Evolutionary conservation across 164 flowering plant species (phyloP).

Genomic region (Magnolia changhungtana): DNA sequence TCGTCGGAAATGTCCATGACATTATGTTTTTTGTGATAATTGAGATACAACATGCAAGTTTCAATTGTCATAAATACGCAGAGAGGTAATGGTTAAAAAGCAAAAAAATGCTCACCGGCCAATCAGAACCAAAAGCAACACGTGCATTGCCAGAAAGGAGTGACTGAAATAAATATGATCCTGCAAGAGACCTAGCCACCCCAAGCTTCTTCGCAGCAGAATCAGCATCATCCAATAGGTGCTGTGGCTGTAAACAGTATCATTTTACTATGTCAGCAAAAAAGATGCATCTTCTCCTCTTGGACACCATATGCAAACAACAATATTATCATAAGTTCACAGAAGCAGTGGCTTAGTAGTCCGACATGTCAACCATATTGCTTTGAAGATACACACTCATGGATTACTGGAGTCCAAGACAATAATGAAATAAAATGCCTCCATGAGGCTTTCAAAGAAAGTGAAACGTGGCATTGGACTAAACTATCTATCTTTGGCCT

Average conservation of each 20-base stretch:
- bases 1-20: background rate
- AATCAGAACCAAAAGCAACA: slow-evolving; percentile 93
- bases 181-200: slow-evolving; percentile 56
- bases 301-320: background rate
- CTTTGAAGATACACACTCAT: background rate
- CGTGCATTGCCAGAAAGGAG: slow-evolving; percentile 53
- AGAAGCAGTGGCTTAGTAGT: background rate
- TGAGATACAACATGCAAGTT: background rate
- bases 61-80: background rate
- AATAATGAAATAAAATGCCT: no score
- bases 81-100: background rate
- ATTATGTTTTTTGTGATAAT: background rate
- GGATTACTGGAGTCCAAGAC: no score
- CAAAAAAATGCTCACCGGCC: slow-evolving; percentile 66
- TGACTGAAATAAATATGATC: slow-evolving; percentile 70
- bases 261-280: slow-evolving; percentile 5
- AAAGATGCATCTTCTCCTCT: background rate
- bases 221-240: slow-evolving; percentile 81
- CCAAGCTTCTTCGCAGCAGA: slow-evolving; percentile 75
- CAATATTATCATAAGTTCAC: background rate
- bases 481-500: no score
- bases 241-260: slow-evolving; percentile 71
- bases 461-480: no score
- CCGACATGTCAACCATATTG: background rate
- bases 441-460: no score